A percentile compares a stretch with the other conserved stretches of the same genome.
phyloP scores from a whole-genome alignment of 139 green algal genomes.

The Volvox reticuliferus region DNA sequence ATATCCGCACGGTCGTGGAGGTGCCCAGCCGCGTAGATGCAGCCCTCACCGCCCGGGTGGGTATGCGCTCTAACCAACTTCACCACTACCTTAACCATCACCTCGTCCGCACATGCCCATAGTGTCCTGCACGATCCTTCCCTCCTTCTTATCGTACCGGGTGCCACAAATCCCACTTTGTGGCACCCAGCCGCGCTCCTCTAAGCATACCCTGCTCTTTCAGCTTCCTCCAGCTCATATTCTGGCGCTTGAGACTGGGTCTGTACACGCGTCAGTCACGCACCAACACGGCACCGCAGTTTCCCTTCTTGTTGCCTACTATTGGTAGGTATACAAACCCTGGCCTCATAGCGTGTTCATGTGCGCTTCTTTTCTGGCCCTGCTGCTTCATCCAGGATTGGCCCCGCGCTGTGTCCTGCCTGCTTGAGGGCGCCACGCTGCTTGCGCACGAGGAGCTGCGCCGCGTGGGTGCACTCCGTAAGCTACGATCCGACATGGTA shows the following conservation, averaged over 20 bases:
- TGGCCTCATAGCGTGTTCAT: no score
- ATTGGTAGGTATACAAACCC: no score
- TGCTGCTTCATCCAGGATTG: constrained; percentile 65
- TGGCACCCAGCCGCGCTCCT: no score
- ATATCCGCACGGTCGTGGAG: constrained; percentile 72
- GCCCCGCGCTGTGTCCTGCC: constrained; percentile 64
- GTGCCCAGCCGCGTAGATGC: constrained; percentile 63
- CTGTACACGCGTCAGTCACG: no score
- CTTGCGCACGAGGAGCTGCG: constrained; percentile 68
- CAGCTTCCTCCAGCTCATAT: no score
- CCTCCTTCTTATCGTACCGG: no score
- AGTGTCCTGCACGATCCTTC: no score
- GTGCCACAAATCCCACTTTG: no score
- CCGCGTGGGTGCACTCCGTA: constrained; percentile 68
- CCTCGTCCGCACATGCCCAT: background rate
- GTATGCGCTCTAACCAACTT: background rate
- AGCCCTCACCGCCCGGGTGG: constrained; percentile 44
- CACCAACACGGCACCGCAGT: no score
- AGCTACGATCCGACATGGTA: constrained; percentile 69
- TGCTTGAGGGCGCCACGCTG: constrained; percentile 78
- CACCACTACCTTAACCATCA: background rate
- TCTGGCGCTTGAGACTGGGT: no score
- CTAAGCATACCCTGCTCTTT: no score
- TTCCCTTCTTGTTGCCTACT: no score
- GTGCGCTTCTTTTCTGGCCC: background rate